phyloP scores from a whole-genome alignment of 2,329 filamentous ascomycete species.

The Penicillium corylophilum region DNA sequence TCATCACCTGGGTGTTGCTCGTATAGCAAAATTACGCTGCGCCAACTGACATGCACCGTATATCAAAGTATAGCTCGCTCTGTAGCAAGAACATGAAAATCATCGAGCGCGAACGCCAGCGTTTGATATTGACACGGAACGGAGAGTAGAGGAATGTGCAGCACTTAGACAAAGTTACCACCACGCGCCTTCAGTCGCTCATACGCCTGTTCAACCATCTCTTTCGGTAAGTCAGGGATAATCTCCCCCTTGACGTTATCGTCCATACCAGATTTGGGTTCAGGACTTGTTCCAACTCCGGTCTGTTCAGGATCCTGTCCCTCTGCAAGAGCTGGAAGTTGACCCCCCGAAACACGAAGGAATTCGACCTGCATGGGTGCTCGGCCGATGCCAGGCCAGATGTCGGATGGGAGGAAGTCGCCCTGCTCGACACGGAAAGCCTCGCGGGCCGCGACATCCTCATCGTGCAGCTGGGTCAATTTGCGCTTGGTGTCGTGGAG shows the following conservation, averaged over 20 bases:
- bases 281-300: conserved; percentile 7
- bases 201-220: conserved; percentile 45
- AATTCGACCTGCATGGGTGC: conserved; percentile 53
- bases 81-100: neutral
- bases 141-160: neutral
- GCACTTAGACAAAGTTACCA: conserved; percentile 15
- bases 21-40: neutral
- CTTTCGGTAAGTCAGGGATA: conserved; percentile 44
- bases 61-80: neutral
- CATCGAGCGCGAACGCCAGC: neutral
- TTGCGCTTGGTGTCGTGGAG: conserved; percentile 75
- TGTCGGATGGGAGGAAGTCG: conserved; percentile 80
- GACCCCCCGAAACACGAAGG: conserved; percentile 36
- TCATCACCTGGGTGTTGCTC: conserved; percentile 34
- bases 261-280: conserved; percentile 10
- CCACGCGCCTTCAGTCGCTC: conserved; percentile 38
- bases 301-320: conserved; percentile 7
- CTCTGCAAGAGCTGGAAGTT: conserved; percentile 25
- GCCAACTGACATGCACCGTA: neutral
- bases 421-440: conserved; percentile 78
- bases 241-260: conserved; percentile 31
- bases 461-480: conserved; percentile 70
- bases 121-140: neutral
- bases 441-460: conserved; percentile 72
- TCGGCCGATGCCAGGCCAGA: conserved; percentile 73